phyloP scores from a whole-genome alignment of 2,329 filamentous ascomycete genomes.

The Aspergillus costaricaensis region DNA sequence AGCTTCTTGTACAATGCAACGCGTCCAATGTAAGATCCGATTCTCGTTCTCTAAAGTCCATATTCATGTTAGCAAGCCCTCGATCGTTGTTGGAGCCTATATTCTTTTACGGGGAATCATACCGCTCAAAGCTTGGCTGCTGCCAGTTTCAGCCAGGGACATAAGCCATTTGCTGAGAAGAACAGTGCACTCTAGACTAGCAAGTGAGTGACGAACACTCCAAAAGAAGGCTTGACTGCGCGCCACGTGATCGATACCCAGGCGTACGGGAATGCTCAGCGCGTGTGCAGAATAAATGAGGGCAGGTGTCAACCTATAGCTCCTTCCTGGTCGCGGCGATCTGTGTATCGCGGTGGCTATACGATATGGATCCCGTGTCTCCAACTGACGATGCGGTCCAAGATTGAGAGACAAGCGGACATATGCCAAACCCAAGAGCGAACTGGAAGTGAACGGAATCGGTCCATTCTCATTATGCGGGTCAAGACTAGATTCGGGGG shows the following conservation, averaged over 20 bases:
- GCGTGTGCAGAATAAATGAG: conserved; percentile 70
- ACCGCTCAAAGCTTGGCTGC: conserved; percentile 32
- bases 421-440: conserved; percentile 35
- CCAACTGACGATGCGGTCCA: conserved; percentile 62
- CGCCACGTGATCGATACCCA: conserved; percentile 41
- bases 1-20: conserved; percentile 36
- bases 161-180: conserved; percentile 51
- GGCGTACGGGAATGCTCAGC: conserved; percentile 56
- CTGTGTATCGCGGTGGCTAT: conserved; percentile 64
- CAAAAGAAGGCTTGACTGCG: conserved; percentile 41
- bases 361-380: conserved; percentile 63
- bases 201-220: conserved; percentile 40
- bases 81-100: not conserved
- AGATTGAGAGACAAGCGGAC: conserved; percentile 49
- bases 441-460: conserved; percentile 38
- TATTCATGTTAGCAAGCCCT: not conserved
- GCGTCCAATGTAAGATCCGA: conserved; percentile 35
- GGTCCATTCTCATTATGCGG: conserved; percentile 37
- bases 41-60: conserved; percentile 31
- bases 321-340: conserved; percentile 61
- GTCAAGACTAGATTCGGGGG: conserved; percentile 38
- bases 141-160: conserved; percentile 29
- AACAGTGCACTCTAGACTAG: conserved; percentile 41
- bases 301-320: conserved; percentile 62
- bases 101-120: not conserved